Base-by-base conservation (phyloP, 768 basidiomycete genomes). In the Russula dissimulans region DNA sequence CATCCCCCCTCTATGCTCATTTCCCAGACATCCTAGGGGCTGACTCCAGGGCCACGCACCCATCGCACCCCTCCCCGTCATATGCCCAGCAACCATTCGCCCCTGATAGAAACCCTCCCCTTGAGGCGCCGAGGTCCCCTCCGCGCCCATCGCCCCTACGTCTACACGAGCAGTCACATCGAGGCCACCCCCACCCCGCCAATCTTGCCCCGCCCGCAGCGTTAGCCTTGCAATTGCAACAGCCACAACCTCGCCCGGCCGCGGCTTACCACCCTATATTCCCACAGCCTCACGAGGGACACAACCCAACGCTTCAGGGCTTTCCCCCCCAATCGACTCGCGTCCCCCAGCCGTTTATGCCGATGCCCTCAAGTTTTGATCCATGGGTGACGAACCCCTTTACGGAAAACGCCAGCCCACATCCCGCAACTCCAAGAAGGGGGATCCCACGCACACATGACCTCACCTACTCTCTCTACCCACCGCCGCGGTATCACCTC, bases 181-280 rank as follows among this genome's bases (percentile, higher is more conserved):
- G 32, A 17, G 55, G 50, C 5, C 50, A 46, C 44, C 12, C 50
- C 17, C 56, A 29, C 11, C 6, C 46, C 26, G 45, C 39, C 18
- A 12, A 54, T 49, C 7, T 38, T 18, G 15, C 31, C 38, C 17
- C 50, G 14, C 36, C 56, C 11, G 49, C 44, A 52, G 34, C 43
- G 10, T 29, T 52, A 52, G 34, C 43, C 10, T 29, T 52, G 22
- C 55, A 56, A 57, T 29, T 52, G 22, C 22, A 26, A 26, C 50
- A 57, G 44, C 56, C 50, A 9, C 60, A 53, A 17, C 56, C 60
- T 29, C 44, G 49, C 22, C 56, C 5, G 26, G 51, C 56, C 32
- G 55, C 51, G 41, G n/a, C 50, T 3, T 36, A 53, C 17, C 6
- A 53, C 17, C 6, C 56, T 36, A 2, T 31, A 53, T 57, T 62